Base-by-base conservation (phyloP, 345 rosid genomes). In the Zanthoxylum bungeanum region DNA sequence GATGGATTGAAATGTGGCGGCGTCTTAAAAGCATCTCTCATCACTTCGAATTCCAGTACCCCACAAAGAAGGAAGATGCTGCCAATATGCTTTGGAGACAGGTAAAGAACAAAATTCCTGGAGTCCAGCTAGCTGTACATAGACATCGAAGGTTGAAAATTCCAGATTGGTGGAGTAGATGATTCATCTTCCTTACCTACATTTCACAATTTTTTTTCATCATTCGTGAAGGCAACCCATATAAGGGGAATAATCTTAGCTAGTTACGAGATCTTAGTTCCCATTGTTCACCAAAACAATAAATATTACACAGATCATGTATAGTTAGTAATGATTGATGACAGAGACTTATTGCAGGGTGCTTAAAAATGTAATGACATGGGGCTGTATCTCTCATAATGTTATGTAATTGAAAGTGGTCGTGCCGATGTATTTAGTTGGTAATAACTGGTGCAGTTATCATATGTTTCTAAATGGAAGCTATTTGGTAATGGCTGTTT, bases 71-170 rank as follows among this genome's bases (percentile, higher is more conserved):
- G 75, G 97, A 85, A 70, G 98, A 92, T 51, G 97, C 93, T 1
- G 85, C 84, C 24, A 80, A 87, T 76, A 82, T 92, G 95, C 73
- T 92, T 57, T 92, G 98, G 98, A 94, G 93, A 73, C 90, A 92
- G 75, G 86, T 94, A 34, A 92, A 84, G 79, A 88, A 82, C 71
- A 94, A 92, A 78, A 87, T 92, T 24, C 92, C 91, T 0, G 73
- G 17, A 52, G 90, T 81, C 27, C 80, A 85, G 74, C 92, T 94
- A 17, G 86, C 83, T 57, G 80, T 84, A 63, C 97, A 92, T 77
- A 90, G 97, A 81, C 91, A 75, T 65, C 80, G 76, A 74, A 86
- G 98, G 72, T 80, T 92, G 83, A 90, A 87, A 86, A 79, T 90
- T 69, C 89, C 93, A 30, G 97, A 92, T 63, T 90, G 97, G 97